phyloP scores from a whole-genome alignment of 2,329 filamentous ascomycete genomes.

The Ceratocystis variospora region DNA sequence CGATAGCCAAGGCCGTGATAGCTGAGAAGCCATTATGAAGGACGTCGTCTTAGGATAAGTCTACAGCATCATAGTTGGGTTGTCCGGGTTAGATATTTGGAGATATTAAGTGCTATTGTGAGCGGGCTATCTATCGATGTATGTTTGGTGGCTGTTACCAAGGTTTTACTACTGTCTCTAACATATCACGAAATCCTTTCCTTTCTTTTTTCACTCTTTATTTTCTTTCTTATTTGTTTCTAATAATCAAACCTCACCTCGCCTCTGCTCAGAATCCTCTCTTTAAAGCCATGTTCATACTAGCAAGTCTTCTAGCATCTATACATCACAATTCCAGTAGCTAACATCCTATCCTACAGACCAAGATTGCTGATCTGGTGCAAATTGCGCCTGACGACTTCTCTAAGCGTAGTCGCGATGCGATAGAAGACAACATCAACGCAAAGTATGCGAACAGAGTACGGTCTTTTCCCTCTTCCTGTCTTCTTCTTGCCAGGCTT shows the following conservation, averaged over 20 bases:
- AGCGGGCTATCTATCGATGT: too few relatives aligned
- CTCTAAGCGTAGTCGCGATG: conserved; percentile 63
- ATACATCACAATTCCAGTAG: neutral
- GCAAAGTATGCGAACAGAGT: conserved; percentile 92
- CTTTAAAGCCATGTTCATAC: conserved; percentile 33
- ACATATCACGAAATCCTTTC: neutral
- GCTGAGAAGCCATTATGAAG: too few relatives aligned
- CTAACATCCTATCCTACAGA: conserved; percentile 37
- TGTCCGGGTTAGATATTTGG: too few relatives aligned
- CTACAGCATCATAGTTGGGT: too few relatives aligned
- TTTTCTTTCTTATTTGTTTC: neutral
- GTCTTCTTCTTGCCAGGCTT: neutral
- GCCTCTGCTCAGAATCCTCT: neutral
- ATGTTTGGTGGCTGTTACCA: too few relatives aligned
- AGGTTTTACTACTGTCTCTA: neutral
- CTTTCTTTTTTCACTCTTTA: neutral
- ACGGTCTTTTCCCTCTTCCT: neutral
- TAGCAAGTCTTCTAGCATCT: conserved; percentile 28
- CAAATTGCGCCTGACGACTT: conserved; percentile 86
- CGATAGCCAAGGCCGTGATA: neutral
- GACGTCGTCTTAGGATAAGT: too few relatives aligned
- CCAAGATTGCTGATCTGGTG: conserved; percentile 85
- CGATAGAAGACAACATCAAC: conserved; percentile 94
- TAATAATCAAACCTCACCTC: neutral
- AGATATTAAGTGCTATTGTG: too few relatives aligned